These are phyloP conservation scores for Lomentospora prolificans DNA, from an alignment of 2,329 filamentous ascomycete species.

Conservation along the genomic window DNA sequence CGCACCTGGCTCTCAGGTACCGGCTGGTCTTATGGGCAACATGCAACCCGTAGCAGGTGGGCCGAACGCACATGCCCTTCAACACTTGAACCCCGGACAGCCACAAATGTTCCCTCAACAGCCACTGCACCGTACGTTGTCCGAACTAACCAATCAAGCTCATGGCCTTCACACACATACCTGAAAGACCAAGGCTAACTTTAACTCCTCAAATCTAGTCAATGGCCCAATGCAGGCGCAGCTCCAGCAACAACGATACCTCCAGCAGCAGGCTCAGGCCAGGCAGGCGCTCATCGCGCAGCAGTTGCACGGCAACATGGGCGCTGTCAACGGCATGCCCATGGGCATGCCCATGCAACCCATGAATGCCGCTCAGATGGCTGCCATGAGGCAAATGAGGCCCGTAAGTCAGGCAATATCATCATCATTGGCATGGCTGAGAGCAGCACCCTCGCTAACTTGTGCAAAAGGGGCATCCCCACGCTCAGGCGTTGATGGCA, in stretches of 20 bases:
- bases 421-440: no score
- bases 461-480: not conserved
- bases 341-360: conserved; percentile 40
- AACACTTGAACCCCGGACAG: conserved; percentile 57
- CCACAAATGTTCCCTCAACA: conserved; percentile 49
- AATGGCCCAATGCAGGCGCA: conserved; percentile 20
- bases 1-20: conserved; percentile 61
- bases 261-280: not conserved
- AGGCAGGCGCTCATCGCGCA: conserved; percentile 45
- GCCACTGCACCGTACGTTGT: conserved; percentile 18
- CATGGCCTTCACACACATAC: not conserved
- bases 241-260: conserved; percentile 25
- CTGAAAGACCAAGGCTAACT: not conserved
- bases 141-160: not conserved
- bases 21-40: conserved; percentile 64
- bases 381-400: conserved; percentile 37
- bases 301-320: conserved; percentile 38
- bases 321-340: conserved; percentile 32
- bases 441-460: no score
- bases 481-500: conserved; percentile 27
- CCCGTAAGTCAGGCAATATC: conserved; percentile 24
- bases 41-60: conserved; percentile 60
- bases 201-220: conserved; percentile 19
- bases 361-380: conserved; percentile 38
- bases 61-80: conserved; percentile 59